These are phyloP conservation scores for Viola pubescens DNA, from an alignment of 441 rosid genomes.

Conservation along the genomic window DNA sequence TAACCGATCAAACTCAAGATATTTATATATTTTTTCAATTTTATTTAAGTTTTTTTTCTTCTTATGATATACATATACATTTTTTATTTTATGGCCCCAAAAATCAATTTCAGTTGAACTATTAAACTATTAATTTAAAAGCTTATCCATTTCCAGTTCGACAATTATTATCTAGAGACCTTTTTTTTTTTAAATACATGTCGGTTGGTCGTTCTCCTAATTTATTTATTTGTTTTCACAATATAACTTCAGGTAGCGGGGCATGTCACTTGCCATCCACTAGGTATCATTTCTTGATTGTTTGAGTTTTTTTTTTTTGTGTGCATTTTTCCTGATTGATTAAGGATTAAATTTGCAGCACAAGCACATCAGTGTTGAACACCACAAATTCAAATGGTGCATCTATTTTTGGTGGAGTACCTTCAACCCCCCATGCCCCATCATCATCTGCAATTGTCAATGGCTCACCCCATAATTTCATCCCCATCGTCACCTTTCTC, in stretches of 20 bases:
- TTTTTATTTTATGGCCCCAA: too few relatives aligned
- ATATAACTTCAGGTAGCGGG: slow-evolving; percentile 45
- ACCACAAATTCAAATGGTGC: slow-evolving; percentile 75
- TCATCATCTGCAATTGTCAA: slow-evolving; percentile 29
- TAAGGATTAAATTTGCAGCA: slow-evolving; percentile 38
- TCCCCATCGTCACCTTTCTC: slow-evolving; percentile 6
- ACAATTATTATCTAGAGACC: too few relatives aligned
- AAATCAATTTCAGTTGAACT: too few relatives aligned
- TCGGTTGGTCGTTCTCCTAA: not conserved
- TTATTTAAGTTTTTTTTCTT: not conserved
- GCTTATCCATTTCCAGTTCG: too few relatives aligned
- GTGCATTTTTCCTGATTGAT: not conserved
- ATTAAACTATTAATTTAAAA: too few relatives aligned
- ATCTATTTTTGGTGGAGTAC: slow-evolving; percentile 66
- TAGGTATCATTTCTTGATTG: slow-evolving; percentile 36
- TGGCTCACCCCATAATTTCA: not conserved
- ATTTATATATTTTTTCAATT: not conserved
- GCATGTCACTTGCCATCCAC: slow-evolving; percentile 73
- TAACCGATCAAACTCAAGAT: not conserved
- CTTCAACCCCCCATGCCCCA: slow-evolving; percentile 43
- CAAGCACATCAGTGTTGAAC: slow-evolving; percentile 71
- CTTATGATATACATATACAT: too few relatives aligned
- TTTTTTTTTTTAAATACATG: not conserved
- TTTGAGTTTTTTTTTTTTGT: not conserved
- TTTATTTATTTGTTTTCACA: not conserved